Percentiles rank a stretch among this genome's conserved stretches.
phyloP scores from a whole-genome alignment of 1,284 basidiomycete genomes.

The Mycena sp. region DNA sequence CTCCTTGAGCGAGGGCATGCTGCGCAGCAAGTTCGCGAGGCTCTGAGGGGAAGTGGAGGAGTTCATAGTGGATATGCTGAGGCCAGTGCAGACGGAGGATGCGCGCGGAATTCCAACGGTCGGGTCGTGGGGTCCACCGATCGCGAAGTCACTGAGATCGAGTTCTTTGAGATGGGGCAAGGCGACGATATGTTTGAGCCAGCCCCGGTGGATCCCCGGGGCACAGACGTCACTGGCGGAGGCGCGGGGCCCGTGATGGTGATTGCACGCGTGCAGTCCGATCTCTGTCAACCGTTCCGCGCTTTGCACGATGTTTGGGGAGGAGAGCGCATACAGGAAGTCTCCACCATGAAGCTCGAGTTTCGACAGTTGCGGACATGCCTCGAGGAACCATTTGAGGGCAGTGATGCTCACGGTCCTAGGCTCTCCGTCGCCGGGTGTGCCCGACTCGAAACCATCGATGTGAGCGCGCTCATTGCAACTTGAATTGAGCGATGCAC shows the following conservation, averaged over 20 bases:
- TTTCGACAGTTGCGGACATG: conserved; percentile 22
- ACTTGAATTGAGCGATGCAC: conserved; percentile 12
- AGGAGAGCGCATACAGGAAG: conserved; percentile 14
- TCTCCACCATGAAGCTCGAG: conserved; percentile 14
- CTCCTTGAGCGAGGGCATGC: conserved; percentile 20
- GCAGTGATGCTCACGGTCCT: conserved; percentile 16
- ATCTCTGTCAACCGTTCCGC: conserved; percentile 17
- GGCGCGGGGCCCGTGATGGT: neutral
- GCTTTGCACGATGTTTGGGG: neutral
- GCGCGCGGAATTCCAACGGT: neutral
- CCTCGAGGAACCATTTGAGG: conserved; percentile 25
- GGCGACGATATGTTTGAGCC: conserved; percentile 23
- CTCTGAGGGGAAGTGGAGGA: neutral
- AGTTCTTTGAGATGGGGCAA: conserved; percentile 26
- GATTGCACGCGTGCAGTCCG: conserved; percentile 7
- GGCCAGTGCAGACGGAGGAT: conserved; percentile 22
- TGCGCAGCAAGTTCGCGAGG: conserved; percentile 11
- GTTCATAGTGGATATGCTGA: conserved; percentile 17
- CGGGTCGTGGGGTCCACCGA: neutral
- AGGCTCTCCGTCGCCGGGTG: conserved; percentile 1
- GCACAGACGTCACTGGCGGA: neutral
- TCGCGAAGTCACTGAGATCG: conserved; percentile 2
- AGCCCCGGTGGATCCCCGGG: conserved; percentile 1
- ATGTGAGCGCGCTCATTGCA: conserved; percentile 12
- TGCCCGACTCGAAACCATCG: conserved; percentile 4